Evolutionary conservation across 73 alveolate species (phyloP).

Genomic region (Halteria grandinella): DNA sequence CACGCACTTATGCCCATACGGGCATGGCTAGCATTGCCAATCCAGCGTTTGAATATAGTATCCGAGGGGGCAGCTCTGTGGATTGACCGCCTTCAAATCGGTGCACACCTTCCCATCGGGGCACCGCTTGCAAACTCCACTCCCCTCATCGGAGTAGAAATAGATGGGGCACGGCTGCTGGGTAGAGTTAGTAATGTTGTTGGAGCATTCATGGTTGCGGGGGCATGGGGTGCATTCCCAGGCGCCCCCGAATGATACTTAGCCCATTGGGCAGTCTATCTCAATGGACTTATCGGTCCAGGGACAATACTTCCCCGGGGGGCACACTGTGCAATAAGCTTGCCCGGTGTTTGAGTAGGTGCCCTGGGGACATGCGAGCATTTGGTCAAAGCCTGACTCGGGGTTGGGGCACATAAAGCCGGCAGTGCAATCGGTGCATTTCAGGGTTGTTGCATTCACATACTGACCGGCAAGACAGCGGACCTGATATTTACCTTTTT

Average conservation of each 20-base stretch:
- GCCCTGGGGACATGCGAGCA: slow-evolving; percentile 65
- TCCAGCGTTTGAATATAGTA: slow-evolving; percentile 28
- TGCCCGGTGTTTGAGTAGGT: slow-evolving; percentile 43
- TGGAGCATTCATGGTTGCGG: slow-evolving; percentile 47
- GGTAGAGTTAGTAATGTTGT: slow-evolving; percentile 3
- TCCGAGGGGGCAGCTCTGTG: slow-evolving; percentile 45
- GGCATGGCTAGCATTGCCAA: slow-evolving; percentile 36
- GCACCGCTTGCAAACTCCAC: slow-evolving; percentile 24
- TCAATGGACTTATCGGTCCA: slow-evolving; percentile 10
- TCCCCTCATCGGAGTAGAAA: slow-evolving; percentile 23
- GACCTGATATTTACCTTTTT: slow-evolving; percentile 6
- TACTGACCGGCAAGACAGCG: slow-evolving; percentile 21
- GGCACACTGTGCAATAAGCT: slow-evolving; percentile 59
- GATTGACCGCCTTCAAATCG: not conserved
- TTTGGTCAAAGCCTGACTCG: slow-evolving; percentile 27
- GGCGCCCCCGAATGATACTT: slow-evolving; percentile 47
- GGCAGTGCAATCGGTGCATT: slow-evolving; percentile 55
- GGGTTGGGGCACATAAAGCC: slow-evolving; percentile 65
- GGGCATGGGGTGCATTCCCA: slow-evolving; percentile 52
- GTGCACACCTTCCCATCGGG: slow-evolving; percentile 27
- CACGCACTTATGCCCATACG: slow-evolving; percentile 12
- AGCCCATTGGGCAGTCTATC: slow-evolving; percentile 66
- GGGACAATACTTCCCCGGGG: slow-evolving; percentile 71
- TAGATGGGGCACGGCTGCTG: slow-evolving; percentile 26
- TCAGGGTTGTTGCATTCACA: slow-evolving; percentile 2